phyloP scores from a whole-genome alignment of 2,329 filamentous ascomycete species.

The Xylariaceae sp. region DNA sequence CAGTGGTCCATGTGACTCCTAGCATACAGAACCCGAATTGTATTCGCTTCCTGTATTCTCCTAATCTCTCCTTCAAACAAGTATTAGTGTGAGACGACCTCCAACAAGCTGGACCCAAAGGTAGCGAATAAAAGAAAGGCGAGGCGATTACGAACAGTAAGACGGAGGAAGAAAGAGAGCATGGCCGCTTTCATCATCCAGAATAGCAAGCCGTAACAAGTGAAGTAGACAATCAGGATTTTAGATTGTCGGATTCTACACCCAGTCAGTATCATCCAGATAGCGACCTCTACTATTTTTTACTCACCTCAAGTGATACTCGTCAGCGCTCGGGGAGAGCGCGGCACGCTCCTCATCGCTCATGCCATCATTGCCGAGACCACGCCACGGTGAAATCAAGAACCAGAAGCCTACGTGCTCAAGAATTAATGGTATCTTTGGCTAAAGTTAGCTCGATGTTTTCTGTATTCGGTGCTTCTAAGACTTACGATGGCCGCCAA shows the following conservation, averaged over 20 bases:
- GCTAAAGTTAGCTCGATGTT: not conserved
- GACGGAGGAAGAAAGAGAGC: conserved; percentile 60
- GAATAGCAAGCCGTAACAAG: conserved; percentile 57
- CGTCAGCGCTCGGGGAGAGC: conserved; percentile 50
- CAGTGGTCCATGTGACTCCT: conserved; percentile 54
- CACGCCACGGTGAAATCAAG: conserved; percentile 54
- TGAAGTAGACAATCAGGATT: conserved; percentile 62
- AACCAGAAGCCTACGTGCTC: conserved; percentile 59
- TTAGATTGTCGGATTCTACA: conserved; percentile 60
- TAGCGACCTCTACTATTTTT: not conserved
- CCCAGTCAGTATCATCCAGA: not conserved
- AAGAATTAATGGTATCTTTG: conserved; percentile 46
- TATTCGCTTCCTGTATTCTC: conserved; percentile 34
- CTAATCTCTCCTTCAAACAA: conserved; percentile 51
- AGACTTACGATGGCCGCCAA: conserved; percentile 56
- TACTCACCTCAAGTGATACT: conserved; percentile 49
- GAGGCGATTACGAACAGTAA: conserved; percentile 47
- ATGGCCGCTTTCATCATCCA: conserved; percentile 64
- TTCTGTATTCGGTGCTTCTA: not conserved
- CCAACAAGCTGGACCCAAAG: too few species aligned
- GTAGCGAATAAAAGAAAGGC: conserved; percentile 42
- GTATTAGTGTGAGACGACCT: too few species aligned
- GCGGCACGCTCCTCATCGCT: conserved; percentile 45
- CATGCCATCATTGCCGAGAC: conserved; percentile 34
- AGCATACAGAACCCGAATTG: conserved; percentile 56